phyloP scores from a whole-genome alignment of 208 protist genomes.

The Porcisia hertigi region DNA sequence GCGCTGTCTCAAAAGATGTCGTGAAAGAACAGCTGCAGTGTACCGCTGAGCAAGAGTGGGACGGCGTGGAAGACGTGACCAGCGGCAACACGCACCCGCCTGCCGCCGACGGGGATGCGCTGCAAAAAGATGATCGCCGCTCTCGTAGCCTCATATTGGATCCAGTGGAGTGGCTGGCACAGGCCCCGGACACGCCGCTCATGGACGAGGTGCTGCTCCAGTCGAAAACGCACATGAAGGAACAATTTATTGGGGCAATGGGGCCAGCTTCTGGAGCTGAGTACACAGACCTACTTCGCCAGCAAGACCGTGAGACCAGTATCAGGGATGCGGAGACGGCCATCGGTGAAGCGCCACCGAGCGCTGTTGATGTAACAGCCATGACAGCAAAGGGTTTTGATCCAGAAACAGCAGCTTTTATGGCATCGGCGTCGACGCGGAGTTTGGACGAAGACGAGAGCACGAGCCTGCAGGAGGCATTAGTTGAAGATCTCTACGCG shows the following conservation, averaged over 20 bases:
- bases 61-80: background rate
- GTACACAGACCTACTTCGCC: background rate
- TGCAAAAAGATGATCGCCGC: background rate
- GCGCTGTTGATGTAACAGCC: background rate
- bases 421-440: slow-evolving; percentile 1
- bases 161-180: slow-evolving; percentile 53
- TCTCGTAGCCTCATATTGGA: slow-evolving; percentile 39
- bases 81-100: background rate
- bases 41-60: background rate
- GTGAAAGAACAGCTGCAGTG: background rate
- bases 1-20: background rate
- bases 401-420: slow-evolving; percentile 1
- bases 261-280: background rate
- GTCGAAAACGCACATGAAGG: slow-evolving; percentile 7
- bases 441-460: background rate
- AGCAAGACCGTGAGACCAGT: background rate
- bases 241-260: slow-evolving; percentile 5
- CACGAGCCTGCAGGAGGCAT: slow-evolving; percentile 11
- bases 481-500: slow-evolving; percentile 17
- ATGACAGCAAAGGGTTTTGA: background rate
- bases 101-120: background rate
- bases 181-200: slow-evolving; percentile 42
- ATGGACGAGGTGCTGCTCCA: slow-evolving; percentile 37
- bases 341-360: background rate
- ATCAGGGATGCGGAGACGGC: background rate